Evolutionary conservation across 192 early-diverging fungal species (phyloP), one percentile per base, ranked within the genome.

Genomic region (Polychytrium aggregatum): DNA sequence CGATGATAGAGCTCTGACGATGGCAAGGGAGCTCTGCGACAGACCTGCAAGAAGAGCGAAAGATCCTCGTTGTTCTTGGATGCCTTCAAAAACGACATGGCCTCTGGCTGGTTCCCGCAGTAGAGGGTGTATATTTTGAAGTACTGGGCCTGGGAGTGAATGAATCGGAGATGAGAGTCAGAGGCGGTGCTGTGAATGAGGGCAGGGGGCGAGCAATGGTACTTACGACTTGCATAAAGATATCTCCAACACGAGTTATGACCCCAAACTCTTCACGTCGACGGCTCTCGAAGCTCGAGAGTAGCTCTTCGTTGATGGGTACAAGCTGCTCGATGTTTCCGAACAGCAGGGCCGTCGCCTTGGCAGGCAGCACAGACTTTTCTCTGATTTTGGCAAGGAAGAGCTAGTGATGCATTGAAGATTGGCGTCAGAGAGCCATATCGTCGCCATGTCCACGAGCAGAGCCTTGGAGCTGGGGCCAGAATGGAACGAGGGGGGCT

Each of bases 101-200:
- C 75, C 40, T 63, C 64, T n/a, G 75, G 75, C 48, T 78, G 75
- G 45, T 78, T 78, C 38, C 64, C 56, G 64, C 75, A 78, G 56
- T 76, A 78, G 72, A 78, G 67, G n/a, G 66, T 75, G 53, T 78
- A 78, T 60, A 78, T 75, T 51, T 76, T 78, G 20, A 78, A 44
- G 35, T 76, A 76, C 41, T 78, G 65, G 27, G 37, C 41, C 58
- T 60, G 43, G 31, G 6, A 11, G 11, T 33, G 4, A 11, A 4
- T 8, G 31, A 8, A 33, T 11, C 31, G 11, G 31, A 33, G 4
- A n/a, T n/a, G n/a, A n/a, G 6, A 33, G 31, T 11, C 31, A 33
- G 6, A 33, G 6, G 6, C 6, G 6, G 11, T 33, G 31, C 31
- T 8, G 6, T 4, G 31, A 33, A 4, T 8, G 6, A 33, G 4